These are phyloP conservation scores for Phyllachora maydis DNA, from an alignment of 2,329 filamentous ascomycete species.

Conservation along the genomic window DNA sequence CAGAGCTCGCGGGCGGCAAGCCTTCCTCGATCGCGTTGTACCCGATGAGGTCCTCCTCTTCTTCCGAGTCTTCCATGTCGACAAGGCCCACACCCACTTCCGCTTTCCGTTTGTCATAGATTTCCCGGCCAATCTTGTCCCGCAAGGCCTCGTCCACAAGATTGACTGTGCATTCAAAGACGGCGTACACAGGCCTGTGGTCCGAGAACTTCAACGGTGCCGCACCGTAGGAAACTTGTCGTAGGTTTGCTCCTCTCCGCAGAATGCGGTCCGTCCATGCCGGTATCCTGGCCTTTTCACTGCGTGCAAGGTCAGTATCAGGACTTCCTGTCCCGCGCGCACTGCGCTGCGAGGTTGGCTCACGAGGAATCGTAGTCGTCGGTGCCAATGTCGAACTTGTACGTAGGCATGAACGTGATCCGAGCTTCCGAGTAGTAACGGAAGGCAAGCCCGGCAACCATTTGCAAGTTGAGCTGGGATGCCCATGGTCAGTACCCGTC, in stretches of 20 bases:
- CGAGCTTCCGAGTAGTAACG: conserved; percentile 78
- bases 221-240: conserved; percentile 64
- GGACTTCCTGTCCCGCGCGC: too few species aligned
- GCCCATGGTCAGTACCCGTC: background rate
- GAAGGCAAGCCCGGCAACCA: conserved; percentile 81
- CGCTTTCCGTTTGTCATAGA: conserved; percentile 50
- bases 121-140: conserved; percentile 47
- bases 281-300: conserved; percentile 82
- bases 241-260: conserved; percentile 64
- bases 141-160: conserved; percentile 59
- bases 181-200: conserved; percentile 84
- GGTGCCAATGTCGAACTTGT: conserved; percentile 81
- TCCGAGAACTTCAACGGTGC: conserved; percentile 81
- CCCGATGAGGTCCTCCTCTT: conserved; percentile 63
- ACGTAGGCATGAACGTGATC: conserved; percentile 81
- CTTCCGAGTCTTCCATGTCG: conserved; percentile 37
- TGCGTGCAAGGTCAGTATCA: conserved; percentile 18
- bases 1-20: conserved; percentile 44
- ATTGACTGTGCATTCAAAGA: conserved; percentile 67
- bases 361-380: conserved; percentile 85
- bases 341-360: conserved; percentile 14
- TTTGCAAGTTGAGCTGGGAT: conserved; percentile 68
- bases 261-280: conserved; percentile 94
- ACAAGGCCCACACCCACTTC: conserved; percentile 44
- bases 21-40: conserved; percentile 72